Evolutionary conservation across 345 rosid genomes (phyloP), one percentile per base, ranked within the genome.

Genomic region (Ailanthus altissimus): DNA sequence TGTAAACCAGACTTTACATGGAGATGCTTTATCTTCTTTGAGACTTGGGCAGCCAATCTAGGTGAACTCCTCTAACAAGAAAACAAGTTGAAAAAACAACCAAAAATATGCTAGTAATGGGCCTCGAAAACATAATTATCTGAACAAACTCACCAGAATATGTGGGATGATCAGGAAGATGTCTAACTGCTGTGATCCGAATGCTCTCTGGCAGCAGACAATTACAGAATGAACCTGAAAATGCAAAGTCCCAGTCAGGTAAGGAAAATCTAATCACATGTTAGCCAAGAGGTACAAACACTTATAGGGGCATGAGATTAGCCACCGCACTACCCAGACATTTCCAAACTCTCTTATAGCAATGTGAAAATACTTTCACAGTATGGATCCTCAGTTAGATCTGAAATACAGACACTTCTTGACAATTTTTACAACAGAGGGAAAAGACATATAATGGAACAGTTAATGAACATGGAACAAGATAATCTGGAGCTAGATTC

Each of bases 161-260:
- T 16, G 85, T 77, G 45, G 91, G 89, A 82, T 82, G 93, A 78
- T 93, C 93, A 0, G 97, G 90, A 76, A 88, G 90, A 89, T 90
- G 93, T 78, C 85, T 77, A 84, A 92, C 97, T 36, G 97, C 90
- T 53, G 89, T 83, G 57, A 90, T 86, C 84, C 91, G 98, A 81
- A 96, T 86, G 83, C 89, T 93, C 80, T 92, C 93, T 36, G 98
- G 98, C 75, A 96, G 87, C 75, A 96, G 87, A 80, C 98, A 96
- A 84, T 89, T 92, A 82, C 98, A 96, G 83, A 91, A 93, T 47
- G 97, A 89, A 85, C 98, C 99, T 96, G 89, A 86, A 88, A 87
- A 83, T 65, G 80, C 45, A 78, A 83, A 79, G 20, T 26, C 32
- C 23, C 10, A 40, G 66, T 83, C 49, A 86, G 84, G 65, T 23